Base-by-base conservation (phyloP, 495 filamentous ascomycete species). In the Aspergillus panamensis region DNA sequence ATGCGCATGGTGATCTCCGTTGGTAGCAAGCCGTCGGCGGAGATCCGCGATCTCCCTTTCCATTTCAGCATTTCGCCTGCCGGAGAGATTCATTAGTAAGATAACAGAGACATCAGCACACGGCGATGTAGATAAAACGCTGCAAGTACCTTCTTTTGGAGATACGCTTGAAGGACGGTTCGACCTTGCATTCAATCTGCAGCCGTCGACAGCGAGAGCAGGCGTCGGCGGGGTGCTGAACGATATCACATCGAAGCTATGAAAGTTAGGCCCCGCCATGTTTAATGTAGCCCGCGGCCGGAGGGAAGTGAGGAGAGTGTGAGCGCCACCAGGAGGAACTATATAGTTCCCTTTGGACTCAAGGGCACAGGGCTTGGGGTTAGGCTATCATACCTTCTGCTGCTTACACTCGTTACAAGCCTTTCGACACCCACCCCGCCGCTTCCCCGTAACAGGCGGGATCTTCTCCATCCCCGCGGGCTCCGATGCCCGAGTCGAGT, bases 331-430 rank as follows among this genome's bases (percentile, higher is more conserved):
- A 44, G 45, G 25, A 33, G 33, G 40, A n/a, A 39, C 10, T 39
- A n/a, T 39, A 55, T 54, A 51, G 45, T 42, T 50, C 35, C 20
- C 31, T 31, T 31, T 43, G 51, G 32, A 54, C 35, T 40, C 6
- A 20, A 47, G 32, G 51, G 33, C 29, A 12, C 33, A 33, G 20
- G 44, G 21, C 40, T 21, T 19, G n/a, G 45, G 14, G n/a, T 37
- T 17, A 30, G 33, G 17, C 16, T 53, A 45, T 59, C 68, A 62
- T 63, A 77, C 76, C 74, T 77, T 77, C 60, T 79, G 76, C 66
- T 79, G 76, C 54, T 77, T 77, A 70, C 76, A 79, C 62, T 77
- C 74, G 45, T 79, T 79, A 69, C 76, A 79, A 31, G 76, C 76
- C 62, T 77, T 77, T 25, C 76, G 65, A 68, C 72, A 75, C 19